Evolutionary conservation across 257 asterid genomes (phyloP).

Genomic region (Nicotiana tabacum): DNA sequence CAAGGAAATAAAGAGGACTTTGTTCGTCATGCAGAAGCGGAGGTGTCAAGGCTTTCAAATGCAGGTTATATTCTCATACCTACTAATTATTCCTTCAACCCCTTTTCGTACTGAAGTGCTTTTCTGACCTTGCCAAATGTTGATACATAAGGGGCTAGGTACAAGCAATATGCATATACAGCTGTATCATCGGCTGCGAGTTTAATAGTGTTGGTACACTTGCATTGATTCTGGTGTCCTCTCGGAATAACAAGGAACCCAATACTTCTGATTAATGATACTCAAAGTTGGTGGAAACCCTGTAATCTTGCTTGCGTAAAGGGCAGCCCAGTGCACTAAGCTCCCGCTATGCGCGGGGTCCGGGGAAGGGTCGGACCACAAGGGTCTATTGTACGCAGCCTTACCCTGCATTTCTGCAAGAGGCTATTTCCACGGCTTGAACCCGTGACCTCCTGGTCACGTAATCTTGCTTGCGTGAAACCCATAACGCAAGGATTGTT

Average conservation of each 20-base stretch:
- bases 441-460: too few species aligned
- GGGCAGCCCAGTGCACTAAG: too few species aligned
- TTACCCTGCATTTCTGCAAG: too few species aligned
- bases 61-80: conserved; percentile 53
- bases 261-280: neutral
- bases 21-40: conserved; percentile 66
- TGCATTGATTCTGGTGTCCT: neutral
- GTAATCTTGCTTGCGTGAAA: too few species aligned
- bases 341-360: too few species aligned
- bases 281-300: neutral
- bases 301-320: neutral
- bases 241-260: neutral
- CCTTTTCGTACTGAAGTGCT: neutral
- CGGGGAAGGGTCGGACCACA: too few species aligned
- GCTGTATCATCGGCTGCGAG: neutral
- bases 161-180: neutral
- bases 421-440: too few species aligned
- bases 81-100: neutral
- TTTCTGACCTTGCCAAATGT: neutral
- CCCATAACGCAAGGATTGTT: neutral
- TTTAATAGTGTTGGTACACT: neutral
- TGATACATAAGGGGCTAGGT: neutral
- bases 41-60: conserved; percentile 76
- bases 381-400: too few species aligned
- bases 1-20: conserved; percentile 92